Evolutionary conservation across 352 stramenopile species (phyloP), one percentile per base, ranked within the genome.

Genomic region (Plasmopara muralis): DNA sequence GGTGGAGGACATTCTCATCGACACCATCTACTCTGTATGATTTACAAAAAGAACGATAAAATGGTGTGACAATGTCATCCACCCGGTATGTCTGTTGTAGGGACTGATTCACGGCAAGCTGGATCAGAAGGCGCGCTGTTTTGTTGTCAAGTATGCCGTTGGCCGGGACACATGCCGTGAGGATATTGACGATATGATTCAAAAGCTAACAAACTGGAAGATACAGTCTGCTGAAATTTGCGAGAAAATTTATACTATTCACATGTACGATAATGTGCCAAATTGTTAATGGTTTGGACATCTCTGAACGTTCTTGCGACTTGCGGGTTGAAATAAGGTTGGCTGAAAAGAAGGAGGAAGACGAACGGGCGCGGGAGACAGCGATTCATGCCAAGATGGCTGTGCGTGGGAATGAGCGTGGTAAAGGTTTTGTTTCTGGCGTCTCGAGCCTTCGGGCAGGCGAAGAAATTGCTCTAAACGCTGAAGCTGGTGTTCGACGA

Each of bases 1-100:
- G 31, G 75, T 97, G 15, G 89, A 97, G 72, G 89, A 97, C 61
- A 77, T 97, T 31, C 74, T 97, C 20, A 96, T 97, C 47, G 87
- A 97, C 38, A 89, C 84, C 18, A 96, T 97, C 38, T 97, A 97
- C 67, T 91, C 85, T 10, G 89, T 94, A 73, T 13, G 53, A n/a
- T 31, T 15, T 41, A 5, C 5, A 8, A 35, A 12, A 35, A 12
- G 7, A 35, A 12, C 10, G 31, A 35, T 35, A 8, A 12, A 12
- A 2, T 35, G 7, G 10, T 12, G 31, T 35, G 31, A 5, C 20
- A 4, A 12, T 35, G 31, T 12, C 10, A 35, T 35, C 4, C 7
- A 35, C 47, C 33, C 1, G 6, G 14, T 18, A 16, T 52, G 45
- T 25, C 9, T 16, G 4, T 16, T 60, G 30, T 34, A 94, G 83